These are phyloP conservation scores for Orbilia quercus DNA, from an alignment of 2,329 filamentous ascomycete genomes.

Conservation along the genomic window DNA sequence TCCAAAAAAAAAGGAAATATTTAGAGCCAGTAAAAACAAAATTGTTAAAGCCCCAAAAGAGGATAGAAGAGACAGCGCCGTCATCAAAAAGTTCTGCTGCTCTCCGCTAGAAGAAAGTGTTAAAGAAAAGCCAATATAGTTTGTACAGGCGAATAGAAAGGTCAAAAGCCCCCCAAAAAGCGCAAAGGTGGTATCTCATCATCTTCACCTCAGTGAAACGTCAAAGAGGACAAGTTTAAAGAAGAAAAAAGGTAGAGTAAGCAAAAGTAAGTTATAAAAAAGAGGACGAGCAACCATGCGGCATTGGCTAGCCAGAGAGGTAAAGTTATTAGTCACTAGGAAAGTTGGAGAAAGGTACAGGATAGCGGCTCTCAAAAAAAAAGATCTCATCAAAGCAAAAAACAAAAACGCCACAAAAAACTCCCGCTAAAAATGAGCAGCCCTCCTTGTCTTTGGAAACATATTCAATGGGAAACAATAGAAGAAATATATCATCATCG, in stretches of 20 bases:
- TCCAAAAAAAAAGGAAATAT: background rate
- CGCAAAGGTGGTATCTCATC: conserved; percentile 30
- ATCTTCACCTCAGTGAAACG: conserved; percentile 21
- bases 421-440: conserved; percentile 54
- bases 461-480: conserved; percentile 35
- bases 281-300: background rate
- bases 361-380: conserved; percentile 20
- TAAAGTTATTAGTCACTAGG: conserved; percentile 48
- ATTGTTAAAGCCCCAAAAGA: too few relatives aligned
- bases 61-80: background rate
- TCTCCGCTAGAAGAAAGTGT: conserved; percentile 6
- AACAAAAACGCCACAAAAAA: conserved; percentile 49
- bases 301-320: background rate
- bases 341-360: conserved; percentile 37
- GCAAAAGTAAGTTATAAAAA: conserved; percentile 2
- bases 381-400: conserved; percentile 23
- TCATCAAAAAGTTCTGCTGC: background rate
- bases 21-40: background rate
- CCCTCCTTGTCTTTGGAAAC: conserved; percentile 35
- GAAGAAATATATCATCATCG: conserved; percentile 52
- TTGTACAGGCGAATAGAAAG: conserved; percentile 40
- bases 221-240: conserved; percentile 1
- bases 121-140: conserved; percentile 18
- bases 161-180: conserved; percentile 1
- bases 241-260: background rate